phyloP scores from a whole-genome alignment of 2,329 filamentous ascomycete genomes.

The Coniochaeta sp. region DNA sequence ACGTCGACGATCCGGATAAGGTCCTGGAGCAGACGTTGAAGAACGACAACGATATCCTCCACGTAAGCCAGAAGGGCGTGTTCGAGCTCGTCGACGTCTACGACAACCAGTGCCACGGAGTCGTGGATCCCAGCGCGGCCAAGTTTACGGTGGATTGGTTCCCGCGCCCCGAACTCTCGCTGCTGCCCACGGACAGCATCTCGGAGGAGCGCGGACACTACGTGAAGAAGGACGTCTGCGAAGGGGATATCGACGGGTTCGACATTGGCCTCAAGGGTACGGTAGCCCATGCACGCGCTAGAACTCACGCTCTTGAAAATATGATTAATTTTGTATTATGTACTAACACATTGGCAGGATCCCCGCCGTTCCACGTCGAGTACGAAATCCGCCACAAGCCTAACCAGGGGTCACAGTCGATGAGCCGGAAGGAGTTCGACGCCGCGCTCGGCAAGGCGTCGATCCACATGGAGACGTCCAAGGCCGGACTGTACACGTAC shows the following conservation, averaged over 20 bases:
- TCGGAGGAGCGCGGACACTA: constrained; percentile 47
- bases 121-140: constrained; percentile 66
- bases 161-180: constrained; percentile 63
- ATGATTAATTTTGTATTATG: background rate
- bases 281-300: too few relatives aligned
- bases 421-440: constrained; percentile 66
- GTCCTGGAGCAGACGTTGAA: constrained; percentile 40
- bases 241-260: constrained; percentile 86
- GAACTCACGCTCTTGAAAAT: too few relatives aligned
- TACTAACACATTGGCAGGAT: constrained; percentile 38
- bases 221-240: constrained; percentile 77
- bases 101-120: constrained; percentile 76
- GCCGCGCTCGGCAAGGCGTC: constrained; percentile 69
- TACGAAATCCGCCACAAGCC: constrained; percentile 74
- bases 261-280: constrained; percentile 73
- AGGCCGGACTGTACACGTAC: constrained; percentile 79
- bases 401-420: constrained; percentile 54
- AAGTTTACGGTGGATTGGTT: constrained; percentile 82
- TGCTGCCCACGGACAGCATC: constrained; percentile 60
- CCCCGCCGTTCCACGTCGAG: constrained; percentile 73
- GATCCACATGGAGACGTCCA: constrained; percentile 78
- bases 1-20: constrained; percentile 46
- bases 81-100: constrained; percentile 75
- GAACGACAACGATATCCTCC: constrained; percentile 59
- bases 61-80: constrained; percentile 59